Evolutionary conservation across 176 grass and related monocot species (phyloP).

Genomic region (Bothriochloa decipiens): DNA sequence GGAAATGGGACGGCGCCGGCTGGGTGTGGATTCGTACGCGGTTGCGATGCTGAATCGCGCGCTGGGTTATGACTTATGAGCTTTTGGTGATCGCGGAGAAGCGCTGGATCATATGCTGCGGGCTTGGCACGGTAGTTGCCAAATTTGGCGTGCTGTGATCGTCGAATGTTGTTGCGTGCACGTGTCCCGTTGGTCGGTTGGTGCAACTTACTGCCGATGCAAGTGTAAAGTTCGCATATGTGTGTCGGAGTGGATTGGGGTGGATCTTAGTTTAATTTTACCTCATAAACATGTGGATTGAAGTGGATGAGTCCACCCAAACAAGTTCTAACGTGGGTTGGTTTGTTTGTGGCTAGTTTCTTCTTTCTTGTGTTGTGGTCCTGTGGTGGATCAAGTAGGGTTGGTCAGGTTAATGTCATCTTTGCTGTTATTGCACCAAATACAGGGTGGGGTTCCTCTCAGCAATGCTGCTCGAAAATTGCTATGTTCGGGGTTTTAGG

Average conservation of each 20-base stretch:
- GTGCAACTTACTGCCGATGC: neutral
- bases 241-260: neutral
- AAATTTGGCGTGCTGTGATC: slow-evolving; percentile 10
- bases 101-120: neutral
- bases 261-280: neutral
- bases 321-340: neutral
- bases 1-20: neutral
- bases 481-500: neutral
- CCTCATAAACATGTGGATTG: neutral
- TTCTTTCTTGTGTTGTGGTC: neutral
- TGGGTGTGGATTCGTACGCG: neutral
- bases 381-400: neutral
- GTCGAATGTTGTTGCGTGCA: slow-evolving; percentile 25
- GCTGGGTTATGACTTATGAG: neutral
- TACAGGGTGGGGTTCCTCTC: neutral
- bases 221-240: slow-evolving; percentile 5
- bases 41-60: no score
- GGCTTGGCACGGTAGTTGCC: neutral
- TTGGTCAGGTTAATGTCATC: neutral
- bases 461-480: neutral
- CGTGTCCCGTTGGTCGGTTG: neutral
- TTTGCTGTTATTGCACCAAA: neutral
- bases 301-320: neutral
- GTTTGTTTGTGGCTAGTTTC: neutral
- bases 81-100: neutral